Base-by-base conservation (phyloP, 129 eudicot species). In the Arctium lappa region DNA sequence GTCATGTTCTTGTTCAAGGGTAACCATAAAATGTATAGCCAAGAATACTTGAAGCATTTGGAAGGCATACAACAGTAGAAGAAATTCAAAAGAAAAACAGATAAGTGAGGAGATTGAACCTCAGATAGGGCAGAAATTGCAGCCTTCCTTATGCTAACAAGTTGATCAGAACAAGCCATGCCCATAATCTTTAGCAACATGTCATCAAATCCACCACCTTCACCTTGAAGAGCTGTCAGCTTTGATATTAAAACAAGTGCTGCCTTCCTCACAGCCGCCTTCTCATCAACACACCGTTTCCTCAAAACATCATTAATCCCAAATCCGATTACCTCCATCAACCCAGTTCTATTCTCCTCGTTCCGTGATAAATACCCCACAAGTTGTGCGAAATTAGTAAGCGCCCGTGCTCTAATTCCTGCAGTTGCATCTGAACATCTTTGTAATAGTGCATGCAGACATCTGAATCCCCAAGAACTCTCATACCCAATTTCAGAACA, bases 131-230 rank as follows among this genome's bases (percentile, higher is more conserved):
- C 93, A 60, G 98, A 90, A 74, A 91, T 81, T 70, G 98, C 98
- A 42, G 94, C 98, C 86, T 96, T 96, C 87, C 99, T 76, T 68
- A 96, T 96, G 88, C 99, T 96, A 85, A 96, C 97, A 88, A 96
- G 97, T 69, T 91, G 94, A 89, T 96, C 98, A 34, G 98, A 96
- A 87, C 99, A 96, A 56, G 93, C 89, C 83, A 90, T 87, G 12
- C 99, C 99, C 87, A 96, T 91, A 53, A 90, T 89, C 88, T 89
- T 96, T 38, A 93, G 84, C 87, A 96, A 86, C 36, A 76, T 91
- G 46, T 86, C 92, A 89, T 96, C 99, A 82, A 88, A 86, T 44
- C 89, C 82, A 42, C 92, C 88, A 34, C 87, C 91, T 33, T 84
- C 88, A 34, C 88, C 90, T 44, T 86, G 84, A 85, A 96, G 92